These are phyloP conservation scores for Epichloe baconii DNA, from an alignment of 2,329 filamentous ascomycete genomes.

Conservation along the genomic window DNA sequence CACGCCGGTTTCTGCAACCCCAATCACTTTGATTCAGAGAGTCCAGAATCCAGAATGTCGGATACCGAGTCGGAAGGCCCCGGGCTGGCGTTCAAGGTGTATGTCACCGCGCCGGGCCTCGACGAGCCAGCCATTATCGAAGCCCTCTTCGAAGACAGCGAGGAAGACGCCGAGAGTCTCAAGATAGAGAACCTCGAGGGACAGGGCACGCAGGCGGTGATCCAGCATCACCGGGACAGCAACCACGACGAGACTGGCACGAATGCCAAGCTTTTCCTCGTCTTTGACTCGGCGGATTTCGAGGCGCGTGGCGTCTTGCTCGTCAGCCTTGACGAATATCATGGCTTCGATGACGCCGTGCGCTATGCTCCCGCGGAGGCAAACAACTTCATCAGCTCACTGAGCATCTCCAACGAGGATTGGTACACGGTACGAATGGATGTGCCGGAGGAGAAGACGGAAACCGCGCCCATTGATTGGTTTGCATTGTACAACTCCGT, in stretches of 20 bases:
- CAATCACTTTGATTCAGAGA: too few species aligned
- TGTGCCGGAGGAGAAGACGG: background rate
- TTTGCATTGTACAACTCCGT: constrained; percentile 2
- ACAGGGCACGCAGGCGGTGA: background rate
- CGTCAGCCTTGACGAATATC: constrained; percentile 4
- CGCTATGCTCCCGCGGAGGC: background rate
- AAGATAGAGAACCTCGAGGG: background rate
- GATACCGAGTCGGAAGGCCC: background rate
- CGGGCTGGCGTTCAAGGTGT: background rate
- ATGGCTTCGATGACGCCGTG: constrained; percentile 4
- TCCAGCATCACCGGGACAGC: background rate
- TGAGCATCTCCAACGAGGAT: constrained; percentile 1
- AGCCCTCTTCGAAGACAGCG: background rate
- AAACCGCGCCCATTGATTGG: background rate
- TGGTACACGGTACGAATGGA: constrained; percentile 3
- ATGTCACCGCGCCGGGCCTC: background rate
- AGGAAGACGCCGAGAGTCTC: background rate
- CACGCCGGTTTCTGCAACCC: too few species aligned
- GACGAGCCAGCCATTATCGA: background rate
- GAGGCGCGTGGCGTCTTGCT: background rate
- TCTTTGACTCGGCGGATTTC: constrained; percentile 2
- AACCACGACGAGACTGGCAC: background rate
- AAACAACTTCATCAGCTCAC: background rate
- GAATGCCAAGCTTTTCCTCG: background rate
- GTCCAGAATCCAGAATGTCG: background rate